These are phyloP conservation scores for Cordyceps tenuipes DNA, from an alignment of 2,329 filamentous ascomycete genomes.

Conservation along the genomic window DNA sequence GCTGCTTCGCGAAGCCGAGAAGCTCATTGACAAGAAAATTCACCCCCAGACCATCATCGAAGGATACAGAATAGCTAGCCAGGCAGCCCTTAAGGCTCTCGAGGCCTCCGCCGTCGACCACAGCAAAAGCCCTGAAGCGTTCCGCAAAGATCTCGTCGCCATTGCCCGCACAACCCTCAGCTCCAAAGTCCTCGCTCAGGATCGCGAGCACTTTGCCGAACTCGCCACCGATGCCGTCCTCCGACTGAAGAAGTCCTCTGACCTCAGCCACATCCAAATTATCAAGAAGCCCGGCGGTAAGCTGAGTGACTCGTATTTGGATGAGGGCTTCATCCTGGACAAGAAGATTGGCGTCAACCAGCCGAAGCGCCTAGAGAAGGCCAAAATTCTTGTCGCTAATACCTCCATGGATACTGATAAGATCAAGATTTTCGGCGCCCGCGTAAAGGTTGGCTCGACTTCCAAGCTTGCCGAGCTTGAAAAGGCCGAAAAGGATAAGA, in stretches of 20 bases:
- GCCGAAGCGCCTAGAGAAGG: conserved; percentile 93
- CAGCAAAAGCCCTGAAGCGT: conserved; percentile 72
- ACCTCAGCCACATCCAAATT: conserved; percentile 96
- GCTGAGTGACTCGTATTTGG: conserved; percentile 92
- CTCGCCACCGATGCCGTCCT: conserved; percentile 88
- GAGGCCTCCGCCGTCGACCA: conserved; percentile 82
- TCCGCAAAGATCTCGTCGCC: conserved; percentile 79
- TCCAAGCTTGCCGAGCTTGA: conserved; percentile 97
- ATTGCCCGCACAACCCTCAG: conserved; percentile 94
- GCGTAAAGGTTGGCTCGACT: conserved; percentile 93
- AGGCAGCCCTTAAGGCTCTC: conserved; percentile 75
- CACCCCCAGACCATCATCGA: conserved; percentile 99
- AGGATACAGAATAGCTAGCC: conserved; percentile 93
- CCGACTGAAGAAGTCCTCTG: conserved; percentile 79
- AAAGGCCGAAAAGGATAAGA: conserved; percentile 97
- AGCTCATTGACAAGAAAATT: conserved; percentile 95
- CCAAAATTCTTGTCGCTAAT: conserved; percentile 96
- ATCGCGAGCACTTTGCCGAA: conserved; percentile 82
- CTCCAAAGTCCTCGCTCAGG: conserved; percentile 93
- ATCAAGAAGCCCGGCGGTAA: conserved; percentile 99
- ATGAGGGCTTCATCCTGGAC: conserved; percentile 96
- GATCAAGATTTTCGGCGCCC: conserved; percentile 97
- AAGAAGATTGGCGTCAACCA: conserved; percentile 99
- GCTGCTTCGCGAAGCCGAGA: conserved; percentile 90
- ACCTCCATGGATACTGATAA: conserved; percentile 99